These are phyloP conservation scores for Colletotrichum karsti DNA, from an alignment of 2,329 filamentous ascomycete genomes.

Conservation along the genomic window DNA sequence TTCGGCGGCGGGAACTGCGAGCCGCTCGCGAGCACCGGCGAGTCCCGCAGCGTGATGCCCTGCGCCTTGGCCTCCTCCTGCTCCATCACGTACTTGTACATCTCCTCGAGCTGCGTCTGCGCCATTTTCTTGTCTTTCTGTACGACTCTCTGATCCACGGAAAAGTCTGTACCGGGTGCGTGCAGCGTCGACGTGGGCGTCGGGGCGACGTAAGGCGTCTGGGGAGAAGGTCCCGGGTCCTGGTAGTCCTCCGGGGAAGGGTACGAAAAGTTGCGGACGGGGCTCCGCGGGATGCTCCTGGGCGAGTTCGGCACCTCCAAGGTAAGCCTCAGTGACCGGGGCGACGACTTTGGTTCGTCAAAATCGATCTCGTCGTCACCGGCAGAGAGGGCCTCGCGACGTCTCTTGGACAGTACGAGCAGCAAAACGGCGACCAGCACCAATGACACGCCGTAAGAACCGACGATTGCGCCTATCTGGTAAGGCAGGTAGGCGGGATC, in stretches of 20 bases:
- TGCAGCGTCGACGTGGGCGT: slow-evolving; percentile 57
- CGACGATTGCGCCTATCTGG: slow-evolving; percentile 85
- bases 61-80: slow-evolving; percentile 77
- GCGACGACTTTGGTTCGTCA: slow-evolving; percentile 36
- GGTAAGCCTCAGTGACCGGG: slow-evolving; percentile 33
- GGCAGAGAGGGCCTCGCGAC: slow-evolving; percentile 59
- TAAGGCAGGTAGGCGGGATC: slow-evolving; percentile 72
- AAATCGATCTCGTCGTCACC: slow-evolving; percentile 62
- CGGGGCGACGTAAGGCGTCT: slow-evolving; percentile 53
- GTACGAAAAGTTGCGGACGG: slow-evolving; percentile 59
- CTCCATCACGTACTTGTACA: slow-evolving; percentile 93
- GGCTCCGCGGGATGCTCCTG: slow-evolving; percentile 33
- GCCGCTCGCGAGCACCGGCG: slow-evolving; percentile 43
- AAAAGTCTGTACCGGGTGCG: slow-evolving; percentile 69
- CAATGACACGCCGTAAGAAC: slow-evolving; percentile 82
- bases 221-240: slow-evolving; percentile 39
- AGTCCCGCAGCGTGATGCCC: slow-evolving; percentile 57
- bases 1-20: slow-evolving; percentile 36
- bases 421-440: slow-evolving; percentile 76
- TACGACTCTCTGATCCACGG: slow-evolving; percentile 81
- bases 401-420: slow-evolving; percentile 65
- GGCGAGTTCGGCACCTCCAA: slow-evolving; percentile 32
- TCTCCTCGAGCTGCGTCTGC: slow-evolving; percentile 84
- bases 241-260: slow-evolving; percentile 50
- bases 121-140: slow-evolving; percentile 78